phyloP scores from a whole-genome alignment of 257 asterid genomes.

The Mentha longifolia region DNA sequence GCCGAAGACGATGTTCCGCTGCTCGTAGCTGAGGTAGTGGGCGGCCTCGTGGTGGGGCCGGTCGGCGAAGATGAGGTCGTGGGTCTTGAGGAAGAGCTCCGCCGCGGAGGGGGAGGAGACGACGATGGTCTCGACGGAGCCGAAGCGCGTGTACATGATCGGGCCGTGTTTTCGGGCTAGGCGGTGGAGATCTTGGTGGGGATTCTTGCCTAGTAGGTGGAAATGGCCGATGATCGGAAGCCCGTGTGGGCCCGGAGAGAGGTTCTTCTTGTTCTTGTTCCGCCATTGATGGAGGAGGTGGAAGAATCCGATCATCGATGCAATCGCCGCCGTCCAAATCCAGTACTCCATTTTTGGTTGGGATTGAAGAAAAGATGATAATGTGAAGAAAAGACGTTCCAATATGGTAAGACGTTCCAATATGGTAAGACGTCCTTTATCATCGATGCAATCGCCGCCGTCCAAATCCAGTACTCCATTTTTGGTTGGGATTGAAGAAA shows the following conservation, averaged over 20 bases:
- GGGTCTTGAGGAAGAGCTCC: conserved; percentile 41
- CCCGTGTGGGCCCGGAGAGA: conserved; percentile 35
- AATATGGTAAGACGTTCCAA: too few relatives aligned
- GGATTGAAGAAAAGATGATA: background rate
- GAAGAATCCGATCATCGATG: conserved; percentile 7
- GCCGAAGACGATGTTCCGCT: conserved; percentile 31
- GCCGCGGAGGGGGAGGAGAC: conserved; percentile 43
- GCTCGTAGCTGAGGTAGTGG: conserved; percentile 29
- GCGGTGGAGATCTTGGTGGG: conserved; percentile 34
- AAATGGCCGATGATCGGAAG: conserved; percentile 41
- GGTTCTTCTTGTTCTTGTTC: conserved; percentile 27
- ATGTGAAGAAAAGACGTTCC: too few relatives aligned
- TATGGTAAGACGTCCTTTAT: too few relatives aligned
- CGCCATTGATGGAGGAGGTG: conserved; percentile 13
- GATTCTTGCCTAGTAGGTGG: conserved; percentile 34
- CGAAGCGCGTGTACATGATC: conserved; percentile 36
- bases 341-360: conserved; percentile 27
- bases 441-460: background rate
- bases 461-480: conserved; percentile 33
- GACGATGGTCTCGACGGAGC: conserved; percentile 31
- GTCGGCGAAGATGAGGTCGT: conserved; percentile 35
- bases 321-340: conserved; percentile 20
- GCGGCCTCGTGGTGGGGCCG: conserved; percentile 28
- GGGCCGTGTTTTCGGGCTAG: conserved; percentile 38
- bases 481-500: background rate